These are phyloP conservation scores for Cyberlindnera xishuangbannaensis DNA, from an alignment of 805 yeast genomes.

Conservation along the genomic window DNA sequence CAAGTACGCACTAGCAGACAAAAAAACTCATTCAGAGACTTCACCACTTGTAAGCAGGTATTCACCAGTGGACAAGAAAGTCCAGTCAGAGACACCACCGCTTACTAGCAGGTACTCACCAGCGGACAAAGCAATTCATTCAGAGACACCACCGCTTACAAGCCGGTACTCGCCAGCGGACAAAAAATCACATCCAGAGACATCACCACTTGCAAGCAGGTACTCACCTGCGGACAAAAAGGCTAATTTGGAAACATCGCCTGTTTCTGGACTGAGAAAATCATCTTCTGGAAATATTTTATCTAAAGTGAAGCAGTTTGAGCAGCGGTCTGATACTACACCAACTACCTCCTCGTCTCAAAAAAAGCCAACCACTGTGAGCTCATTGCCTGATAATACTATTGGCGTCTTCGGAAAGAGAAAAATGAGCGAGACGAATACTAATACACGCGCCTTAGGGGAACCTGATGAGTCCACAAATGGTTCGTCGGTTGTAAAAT, in stretches of 20 bases:
- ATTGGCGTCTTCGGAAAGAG: slow-evolving; percentile 20
- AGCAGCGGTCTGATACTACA: slow-evolving; percentile 17
- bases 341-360: slow-evolving; percentile 10
- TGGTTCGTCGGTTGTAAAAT: too few relatives aligned
- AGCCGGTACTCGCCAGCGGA: too few relatives aligned
- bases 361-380: slow-evolving; percentile 15
- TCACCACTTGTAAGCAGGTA: slow-evolving; percentile 13
- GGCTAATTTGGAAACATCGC: slow-evolving; percentile 1
- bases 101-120: too few relatives aligned
- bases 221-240: slow-evolving; percentile 12
- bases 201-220: slow-evolving; percentile 11
- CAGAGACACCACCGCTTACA: too few relatives aligned
- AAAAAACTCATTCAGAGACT: slow-evolving; percentile 1
- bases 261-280: slow-evolving; percentile 19
- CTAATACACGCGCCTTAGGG: too few relatives aligned
- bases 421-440: slow-evolving; percentile 13
- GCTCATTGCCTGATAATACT: slow-evolving; percentile 18
- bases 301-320: slow-evolving; percentile 28
- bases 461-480: too few relatives aligned
- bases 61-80: slow-evolving; percentile 10
- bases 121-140: too few relatives aligned
- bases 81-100: slow-evolving; percentile 1
- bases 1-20: too few relatives aligned
- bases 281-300: slow-evolving; percentile 26
- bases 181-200: slow-evolving; percentile 1